Evolutionary conservation across 2,329 filamentous ascomycete species (phyloP).

Genomic region (Ophiocordyceps camponoti-floridani): DNA sequence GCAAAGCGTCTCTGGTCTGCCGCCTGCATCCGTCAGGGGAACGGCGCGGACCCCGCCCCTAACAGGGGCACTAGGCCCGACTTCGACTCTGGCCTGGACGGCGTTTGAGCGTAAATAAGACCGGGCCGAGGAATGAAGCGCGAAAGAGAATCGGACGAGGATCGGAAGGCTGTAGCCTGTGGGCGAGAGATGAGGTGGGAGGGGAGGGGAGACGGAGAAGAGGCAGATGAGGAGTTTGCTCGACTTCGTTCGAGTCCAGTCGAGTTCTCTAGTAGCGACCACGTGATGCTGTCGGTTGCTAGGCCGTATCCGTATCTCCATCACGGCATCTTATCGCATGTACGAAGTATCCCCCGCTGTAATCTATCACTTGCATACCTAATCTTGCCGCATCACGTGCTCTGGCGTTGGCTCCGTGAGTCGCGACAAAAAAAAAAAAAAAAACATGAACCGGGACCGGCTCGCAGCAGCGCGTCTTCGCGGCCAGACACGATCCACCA

Average conservation of each 20-base stretch:
- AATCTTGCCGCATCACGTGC: background rate
- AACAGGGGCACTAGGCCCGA: background rate
- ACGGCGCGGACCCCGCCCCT: background rate
- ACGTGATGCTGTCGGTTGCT: background rate
- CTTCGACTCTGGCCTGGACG: background rate
- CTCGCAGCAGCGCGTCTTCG: background rate
- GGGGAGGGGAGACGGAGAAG: too few species aligned
- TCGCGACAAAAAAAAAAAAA: too few species aligned
- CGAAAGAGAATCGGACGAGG: background rate
- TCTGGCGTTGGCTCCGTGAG: background rate
- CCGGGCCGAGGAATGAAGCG: background rate
- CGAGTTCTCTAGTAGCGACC: background rate
- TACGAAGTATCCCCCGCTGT: background rate
- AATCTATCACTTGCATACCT: background rate
- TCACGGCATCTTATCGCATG: background rate
- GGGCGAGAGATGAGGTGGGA: too few species aligned
- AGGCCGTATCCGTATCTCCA: background rate
- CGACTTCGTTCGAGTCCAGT: background rate
- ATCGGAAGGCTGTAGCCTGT: background rate
- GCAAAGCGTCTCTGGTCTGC: background rate
- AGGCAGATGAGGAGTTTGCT: too few species aligned
- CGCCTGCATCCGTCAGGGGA: constrained; percentile 1
- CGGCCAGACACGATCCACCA: background rate
- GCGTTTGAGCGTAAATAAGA: background rate
- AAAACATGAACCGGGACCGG: background rate